Conservation (phyloP, 1,284 basidiomycete genomes). For the Sporisorium sorghi region DNA sequence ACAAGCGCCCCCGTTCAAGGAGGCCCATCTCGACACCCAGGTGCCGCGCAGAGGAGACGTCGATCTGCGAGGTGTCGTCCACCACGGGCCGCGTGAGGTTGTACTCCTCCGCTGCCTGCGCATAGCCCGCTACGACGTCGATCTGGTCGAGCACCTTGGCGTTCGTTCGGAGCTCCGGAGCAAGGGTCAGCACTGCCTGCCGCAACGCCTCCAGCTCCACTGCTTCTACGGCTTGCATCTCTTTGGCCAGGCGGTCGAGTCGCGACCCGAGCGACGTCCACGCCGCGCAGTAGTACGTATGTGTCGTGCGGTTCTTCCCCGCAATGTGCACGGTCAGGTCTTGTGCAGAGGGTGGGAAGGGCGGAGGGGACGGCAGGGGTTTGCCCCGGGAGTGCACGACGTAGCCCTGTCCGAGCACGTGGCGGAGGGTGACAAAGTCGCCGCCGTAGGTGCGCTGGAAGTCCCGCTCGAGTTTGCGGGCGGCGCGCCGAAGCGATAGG, state of each 20-base stretch:
- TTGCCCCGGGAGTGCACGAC: conserved; percentile 61
- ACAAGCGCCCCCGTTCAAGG: conserved; percentile 72
- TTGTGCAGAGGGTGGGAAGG: neutral
- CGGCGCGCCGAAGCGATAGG: conserved; percentile 35
- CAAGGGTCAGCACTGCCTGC: conserved; percentile 37
- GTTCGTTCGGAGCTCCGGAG: conserved; percentile 74
- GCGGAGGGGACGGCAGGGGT: conserved; percentile 1
- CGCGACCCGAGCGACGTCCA: conserved; percentile 57
- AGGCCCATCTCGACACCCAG: conserved; percentile 92
- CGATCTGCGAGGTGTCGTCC: conserved; percentile 73
- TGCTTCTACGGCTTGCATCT: conserved; percentile 47
- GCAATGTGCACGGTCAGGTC: conserved; percentile 46
- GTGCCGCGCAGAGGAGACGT: conserved; percentile 85
- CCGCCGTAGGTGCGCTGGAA: conserved; percentile 41
- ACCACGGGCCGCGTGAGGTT: conserved; percentile 80
- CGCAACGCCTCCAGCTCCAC: conserved; percentile 58
- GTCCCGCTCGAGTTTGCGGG: conserved; percentile 36
- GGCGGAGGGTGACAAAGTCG: conserved; percentile 53
- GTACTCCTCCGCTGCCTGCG: conserved; percentile 83
- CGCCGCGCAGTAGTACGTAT: conserved; percentile 56
- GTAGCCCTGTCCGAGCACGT: conserved; percentile 62
- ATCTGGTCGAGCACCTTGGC: conserved; percentile 86
- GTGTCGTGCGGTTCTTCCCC: conserved; percentile 55
- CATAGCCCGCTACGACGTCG: conserved; percentile 85
- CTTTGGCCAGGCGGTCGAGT: conserved; percentile 39